phyloP scores from a whole-genome alignment of 495 filamentous ascomycete species.

The Podospora anserina region DNA sequence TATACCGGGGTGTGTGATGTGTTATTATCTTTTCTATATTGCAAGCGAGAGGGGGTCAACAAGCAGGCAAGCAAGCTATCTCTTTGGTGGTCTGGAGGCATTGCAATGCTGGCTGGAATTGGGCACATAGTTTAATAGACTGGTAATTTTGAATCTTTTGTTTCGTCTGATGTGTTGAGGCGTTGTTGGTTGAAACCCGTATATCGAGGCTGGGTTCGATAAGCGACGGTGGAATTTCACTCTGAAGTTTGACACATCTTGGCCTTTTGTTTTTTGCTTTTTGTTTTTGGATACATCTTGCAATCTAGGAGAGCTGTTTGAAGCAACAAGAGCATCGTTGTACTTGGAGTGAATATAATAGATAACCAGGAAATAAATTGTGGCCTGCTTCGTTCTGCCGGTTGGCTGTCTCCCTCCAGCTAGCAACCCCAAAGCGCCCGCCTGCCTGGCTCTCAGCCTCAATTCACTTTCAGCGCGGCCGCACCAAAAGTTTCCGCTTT shows the following conservation, averaged over 20 bases:
- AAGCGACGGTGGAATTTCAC: not conserved
- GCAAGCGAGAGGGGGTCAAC: not conserved
- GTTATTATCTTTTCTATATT: conserved; percentile 6
- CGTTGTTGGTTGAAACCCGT: not conserved
- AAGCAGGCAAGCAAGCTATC: not conserved
- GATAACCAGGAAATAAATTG: not conserved
- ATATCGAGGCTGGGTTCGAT: not conserved
- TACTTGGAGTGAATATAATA: not conserved
- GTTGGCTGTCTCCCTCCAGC: not conserved
- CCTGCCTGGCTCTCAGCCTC: not conserved
- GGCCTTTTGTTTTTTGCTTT: not conserved
- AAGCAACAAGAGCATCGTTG: not conserved
- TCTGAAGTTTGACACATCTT: not conserved
- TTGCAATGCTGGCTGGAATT: conserved; percentile 1
- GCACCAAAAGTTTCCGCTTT: not conserved
- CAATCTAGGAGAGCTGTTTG: not conserved
- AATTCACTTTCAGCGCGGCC: not conserved
- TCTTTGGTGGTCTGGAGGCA: not conserved
- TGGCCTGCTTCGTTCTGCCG: not conserved
- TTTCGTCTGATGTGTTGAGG: no score
- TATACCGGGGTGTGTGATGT: not conserved
- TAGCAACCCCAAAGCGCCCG: not conserved
- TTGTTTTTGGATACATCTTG: not conserved
- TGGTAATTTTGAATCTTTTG: conserved; percentile 21
- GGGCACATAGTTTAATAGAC: conserved; percentile 28